These are phyloP conservation scores for Rehmannia glutinosa DNA, from an alignment of 257 asterid genomes.

Conservation along the genomic window DNA sequence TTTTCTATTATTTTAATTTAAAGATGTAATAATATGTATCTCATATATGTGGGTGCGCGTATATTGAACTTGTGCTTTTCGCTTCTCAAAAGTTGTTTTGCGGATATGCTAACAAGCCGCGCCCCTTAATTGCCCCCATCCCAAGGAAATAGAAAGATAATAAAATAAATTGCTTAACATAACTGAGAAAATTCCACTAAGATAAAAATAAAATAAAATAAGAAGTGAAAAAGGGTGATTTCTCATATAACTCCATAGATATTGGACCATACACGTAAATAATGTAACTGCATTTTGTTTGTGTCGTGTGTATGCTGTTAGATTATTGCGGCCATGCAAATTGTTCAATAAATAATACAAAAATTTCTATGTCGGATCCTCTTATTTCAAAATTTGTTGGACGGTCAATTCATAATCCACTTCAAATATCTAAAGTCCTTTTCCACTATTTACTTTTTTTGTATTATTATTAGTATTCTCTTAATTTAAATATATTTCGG, in stretches of 20 bases:
- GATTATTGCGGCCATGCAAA: slow-evolving; percentile 1
- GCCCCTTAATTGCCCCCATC: too few relatives aligned
- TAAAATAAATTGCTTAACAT: too few relatives aligned
- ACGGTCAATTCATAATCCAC: slow-evolving; percentile 18
- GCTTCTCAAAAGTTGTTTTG: too few relatives aligned
- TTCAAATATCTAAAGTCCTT: slow-evolving; percentile 4
- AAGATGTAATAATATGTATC: too few relatives aligned
- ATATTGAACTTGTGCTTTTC: too few relatives aligned
- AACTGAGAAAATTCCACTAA: not conserved
- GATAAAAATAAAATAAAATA: not conserved
- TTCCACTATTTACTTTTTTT: not conserved
- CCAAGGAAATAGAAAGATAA: too few relatives aligned
- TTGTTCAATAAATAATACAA: not conserved
- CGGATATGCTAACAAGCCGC: too few relatives aligned
- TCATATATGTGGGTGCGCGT: too few relatives aligned
- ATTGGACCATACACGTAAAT: not conserved
- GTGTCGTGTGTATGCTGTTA: not conserved
- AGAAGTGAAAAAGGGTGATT: not conserved
- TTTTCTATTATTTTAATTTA: too few relatives aligned
- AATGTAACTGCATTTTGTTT: not conserved
- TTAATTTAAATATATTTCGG: too few relatives aligned
- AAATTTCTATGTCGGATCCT: too few relatives aligned
- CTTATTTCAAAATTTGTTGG: slow-evolving; percentile 1
- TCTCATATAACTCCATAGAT: not conserved
- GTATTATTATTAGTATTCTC: too few relatives aligned